Evolutionary conservation across 208 protist species (phyloP).

Genomic region (Leishmania guyanensis): DNA sequence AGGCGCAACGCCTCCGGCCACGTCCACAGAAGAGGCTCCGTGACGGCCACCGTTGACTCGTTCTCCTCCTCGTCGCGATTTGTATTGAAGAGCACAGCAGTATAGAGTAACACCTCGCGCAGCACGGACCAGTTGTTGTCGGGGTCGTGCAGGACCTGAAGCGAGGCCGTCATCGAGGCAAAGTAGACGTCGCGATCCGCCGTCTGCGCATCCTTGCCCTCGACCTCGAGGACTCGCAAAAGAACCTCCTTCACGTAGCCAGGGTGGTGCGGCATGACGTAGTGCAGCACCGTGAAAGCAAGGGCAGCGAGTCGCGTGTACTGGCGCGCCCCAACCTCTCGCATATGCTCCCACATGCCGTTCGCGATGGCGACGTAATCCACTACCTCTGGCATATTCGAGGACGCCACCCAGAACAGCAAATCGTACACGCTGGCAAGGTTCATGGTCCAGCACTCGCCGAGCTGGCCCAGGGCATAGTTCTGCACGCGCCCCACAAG

Average conservation of each 20-base stretch:
- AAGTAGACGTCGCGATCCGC: constrained; percentile 75
- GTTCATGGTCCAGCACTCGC: constrained; percentile 78
- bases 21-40: constrained; percentile 61
- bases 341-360: constrained; percentile 65
- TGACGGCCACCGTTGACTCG: constrained; percentile 74
- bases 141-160: constrained; percentile 61
- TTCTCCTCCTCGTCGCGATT: constrained; percentile 79
- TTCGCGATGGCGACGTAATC: constrained; percentile 42
- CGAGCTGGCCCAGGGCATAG: constrained; percentile 65
- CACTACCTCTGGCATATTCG: constrained; percentile 27
- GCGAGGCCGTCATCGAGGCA: constrained; percentile 51
- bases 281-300: constrained; percentile 60
- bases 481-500: constrained; percentile 40
- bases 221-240: constrained; percentile 27
- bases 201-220: constrained; percentile 47
- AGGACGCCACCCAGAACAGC: constrained; percentile 55
- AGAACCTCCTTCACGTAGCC: constrained; percentile 44
- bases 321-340: constrained; percentile 69
- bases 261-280: constrained; percentile 39
- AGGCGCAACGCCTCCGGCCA: constrained; percentile 63
- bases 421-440: constrained; percentile 75
- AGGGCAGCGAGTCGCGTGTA: constrained; percentile 58
- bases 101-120: constrained; percentile 58
- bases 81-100: constrained; percentile 71
- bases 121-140: constrained; percentile 44